phyloP scores from a whole-genome alignment of 192 early-diverging fungal species.

The Lobulomyces angularis region DNA sequence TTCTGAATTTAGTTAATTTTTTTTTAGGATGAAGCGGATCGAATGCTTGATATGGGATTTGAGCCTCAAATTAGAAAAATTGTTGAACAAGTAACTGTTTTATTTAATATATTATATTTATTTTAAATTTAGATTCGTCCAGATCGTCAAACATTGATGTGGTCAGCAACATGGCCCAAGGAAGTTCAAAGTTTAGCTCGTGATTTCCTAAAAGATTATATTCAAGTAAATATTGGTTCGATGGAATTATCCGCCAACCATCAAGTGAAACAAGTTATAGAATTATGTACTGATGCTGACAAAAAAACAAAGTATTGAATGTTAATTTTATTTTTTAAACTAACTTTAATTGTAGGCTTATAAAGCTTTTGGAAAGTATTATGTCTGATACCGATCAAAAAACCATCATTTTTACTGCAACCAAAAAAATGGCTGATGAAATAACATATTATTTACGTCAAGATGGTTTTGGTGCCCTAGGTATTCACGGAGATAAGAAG shows the following conservation, averaged over 20 bases:
- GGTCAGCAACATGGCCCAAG: slow-evolving; percentile 99
- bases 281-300: slow-evolving; percentile 75
- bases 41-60: slow-evolving; percentile 98
- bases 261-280: slow-evolving; percentile 82
- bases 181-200: slow-evolving; percentile 83
- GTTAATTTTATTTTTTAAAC: not conserved
- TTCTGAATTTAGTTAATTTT: slow-evolving; percentile 4
- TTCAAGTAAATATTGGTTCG: slow-evolving; percentile 94
- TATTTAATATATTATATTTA: slow-evolving; percentile 1
- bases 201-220: slow-evolving; percentile 84
- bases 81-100: slow-evolving; percentile 57
- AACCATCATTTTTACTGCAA: slow-evolving; percentile 39
- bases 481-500: slow-evolving; percentile 94
- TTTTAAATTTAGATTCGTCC: slow-evolving; percentile 58
- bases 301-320: slow-evolving; percentile 58
- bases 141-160: slow-evolving; percentile 97
- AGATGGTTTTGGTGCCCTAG: slow-evolving; percentile 82
- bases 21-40: slow-evolving; percentile 54
- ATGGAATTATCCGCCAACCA: slow-evolving; percentile 84
- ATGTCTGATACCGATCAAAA: slow-evolving; percentile 20
- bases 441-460: slow-evolving; percentile 75
- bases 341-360: slow-evolving; percentile 14
- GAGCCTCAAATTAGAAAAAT: slow-evolving; percentile 97
- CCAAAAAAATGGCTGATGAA: slow-evolving; percentile 52
- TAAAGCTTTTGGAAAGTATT: slow-evolving; percentile 24